Evolutionary conservation across 2,329 filamentous ascomycete species (phyloP).

Genomic region (Calonectria hongkongensis): DNA sequence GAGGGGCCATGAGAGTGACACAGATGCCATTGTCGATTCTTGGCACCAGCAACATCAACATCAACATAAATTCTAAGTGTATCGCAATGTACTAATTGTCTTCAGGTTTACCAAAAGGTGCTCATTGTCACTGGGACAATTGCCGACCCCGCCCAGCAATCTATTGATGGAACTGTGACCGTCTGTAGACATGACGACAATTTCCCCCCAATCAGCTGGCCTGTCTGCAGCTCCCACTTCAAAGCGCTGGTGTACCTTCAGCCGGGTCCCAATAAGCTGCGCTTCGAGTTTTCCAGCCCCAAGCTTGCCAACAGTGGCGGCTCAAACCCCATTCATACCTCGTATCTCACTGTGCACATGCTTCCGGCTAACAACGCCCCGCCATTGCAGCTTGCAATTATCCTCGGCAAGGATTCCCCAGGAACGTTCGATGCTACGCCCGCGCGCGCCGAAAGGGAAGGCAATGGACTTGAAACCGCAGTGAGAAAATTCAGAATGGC

Average conservation of each 20-base stretch:
- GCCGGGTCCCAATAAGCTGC: slow-evolving; percentile 90
- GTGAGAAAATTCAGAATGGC: slow-evolving; percentile 95
- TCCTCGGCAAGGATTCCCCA: slow-evolving; percentile 91
- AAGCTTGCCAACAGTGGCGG: slow-evolving; percentile 83
- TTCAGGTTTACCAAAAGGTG: slow-evolving; percentile 92
- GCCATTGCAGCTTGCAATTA: slow-evolving; percentile 90
- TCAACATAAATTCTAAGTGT: background rate
- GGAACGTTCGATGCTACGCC: slow-evolving; percentile 89
- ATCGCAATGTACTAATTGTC: slow-evolving; percentile 51
- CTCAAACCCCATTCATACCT: slow-evolving; percentile 83
- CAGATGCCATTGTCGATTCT: slow-evolving; percentile 39
- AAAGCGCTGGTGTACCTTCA: slow-evolving; percentile 93
- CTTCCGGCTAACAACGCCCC: slow-evolving; percentile 86
- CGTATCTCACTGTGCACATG: slow-evolving; percentile 90
- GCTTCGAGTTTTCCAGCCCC: slow-evolving; percentile 90
- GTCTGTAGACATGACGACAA: slow-evolving; percentile 88
- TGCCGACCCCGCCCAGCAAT: slow-evolving; percentile 80
- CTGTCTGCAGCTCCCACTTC: slow-evolving; percentile 91
- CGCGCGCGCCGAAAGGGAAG: slow-evolving; percentile 84
- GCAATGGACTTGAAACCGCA: slow-evolving; percentile 86
- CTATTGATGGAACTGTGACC: slow-evolving; percentile 86
- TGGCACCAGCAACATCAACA: slow-evolving; percentile 24
- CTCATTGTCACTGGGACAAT: slow-evolving; percentile 88
- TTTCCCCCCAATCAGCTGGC: slow-evolving; percentile 90
- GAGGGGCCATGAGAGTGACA: slow-evolving; percentile 36